Base-by-base conservation (phyloP, 768 basidiomycete species). In the Suillus spraguei region DNA sequence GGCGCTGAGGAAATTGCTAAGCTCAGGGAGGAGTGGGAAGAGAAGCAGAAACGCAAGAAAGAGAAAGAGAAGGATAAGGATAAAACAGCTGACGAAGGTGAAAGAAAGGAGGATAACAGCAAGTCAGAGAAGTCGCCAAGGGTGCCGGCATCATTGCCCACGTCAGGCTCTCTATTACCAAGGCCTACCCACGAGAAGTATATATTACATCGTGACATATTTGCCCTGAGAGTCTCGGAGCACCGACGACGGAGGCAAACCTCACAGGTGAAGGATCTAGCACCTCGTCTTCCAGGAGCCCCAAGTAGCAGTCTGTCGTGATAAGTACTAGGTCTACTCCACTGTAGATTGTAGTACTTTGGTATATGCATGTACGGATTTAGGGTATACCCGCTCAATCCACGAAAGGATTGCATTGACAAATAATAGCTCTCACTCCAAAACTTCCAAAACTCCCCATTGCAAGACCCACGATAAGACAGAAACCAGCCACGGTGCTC, bases 391-490 rank as follows among this genome's bases (percentile, higher is more conserved):
- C 22, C 7, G 39, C 13, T 62, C 41, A 66, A 22, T 71, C 64
- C 9, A 66, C 77, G 69, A 92, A 92, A n/a, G 91, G 91, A 71
- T 92, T 91, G 69, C 91, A 93, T 42, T 78, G 71, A 75, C 90
- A 94, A 16, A 92, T 81, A 5, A 82, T 79, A 9, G 81, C 85
- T 67, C 87, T 81, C 16, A 96, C 91, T 3, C 81, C 91, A 73
- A 97, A 97, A 74, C 94, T 96, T 32, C 81, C 79, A 50, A 92
- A 71, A 71, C 94, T 93, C 4, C 95, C 95, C 0, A 85, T 58
- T 16, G 84, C 85, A 61, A 97, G 77, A 6, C 94, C 94, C 7
- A 85, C 87, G 1, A 92, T 88, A 5, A 94, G 73, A 66, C 85
- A 91, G 76, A 95, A 95, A 66, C 84, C 88, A 5, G 87, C 86